Conservation (phyloP, 2,329 filamentous ascomycete species). For the Trichophyton rubrum region DNA sequence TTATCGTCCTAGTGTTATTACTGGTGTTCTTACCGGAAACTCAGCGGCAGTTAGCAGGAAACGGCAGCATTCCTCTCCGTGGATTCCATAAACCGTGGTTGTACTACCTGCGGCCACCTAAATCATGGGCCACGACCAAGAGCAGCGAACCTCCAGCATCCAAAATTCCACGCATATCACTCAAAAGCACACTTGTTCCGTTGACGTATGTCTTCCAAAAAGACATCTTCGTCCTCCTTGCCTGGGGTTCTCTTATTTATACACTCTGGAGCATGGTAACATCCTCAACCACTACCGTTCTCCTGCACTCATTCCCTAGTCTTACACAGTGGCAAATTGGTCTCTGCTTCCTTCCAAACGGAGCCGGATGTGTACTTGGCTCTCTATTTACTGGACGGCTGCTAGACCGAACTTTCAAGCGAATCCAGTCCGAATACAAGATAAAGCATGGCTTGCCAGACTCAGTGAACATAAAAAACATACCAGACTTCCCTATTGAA, state of each 20-base stretch:
- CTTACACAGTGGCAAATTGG: constrained; percentile 19
- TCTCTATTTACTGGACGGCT: constrained; percentile 37
- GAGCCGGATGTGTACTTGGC: not conserved
- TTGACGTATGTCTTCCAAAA: constrained; percentile 17
- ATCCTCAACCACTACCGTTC: not conserved
- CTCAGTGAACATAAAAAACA: constrained; percentile 42
- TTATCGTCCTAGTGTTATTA: constrained; percentile 42
- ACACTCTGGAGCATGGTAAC: not conserved
- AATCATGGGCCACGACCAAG: not conserved
- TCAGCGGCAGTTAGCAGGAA: constrained; percentile 26
- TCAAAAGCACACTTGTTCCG: not conserved
- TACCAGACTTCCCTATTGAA: constrained; percentile 41
- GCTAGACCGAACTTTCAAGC: constrained; percentile 62
- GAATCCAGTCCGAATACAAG: constrained; percentile 19
- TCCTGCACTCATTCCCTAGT: not conserved
- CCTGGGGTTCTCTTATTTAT: constrained; percentile 8
- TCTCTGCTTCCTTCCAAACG: constrained; percentile 22
- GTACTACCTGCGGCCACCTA: not conserved
- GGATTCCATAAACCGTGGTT: not conserved
- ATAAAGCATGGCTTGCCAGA: constrained; percentile 51
- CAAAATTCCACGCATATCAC: not conserved
- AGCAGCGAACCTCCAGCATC: not conserved
- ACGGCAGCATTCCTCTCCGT: constrained; percentile 18
- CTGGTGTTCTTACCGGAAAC: constrained; percentile 45
- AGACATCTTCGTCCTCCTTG: constrained; percentile 28